These are phyloP conservation scores for Populus pruinosa DNA, from an alignment of 345 rosid genomes.

Conservation along the genomic window DNA sequence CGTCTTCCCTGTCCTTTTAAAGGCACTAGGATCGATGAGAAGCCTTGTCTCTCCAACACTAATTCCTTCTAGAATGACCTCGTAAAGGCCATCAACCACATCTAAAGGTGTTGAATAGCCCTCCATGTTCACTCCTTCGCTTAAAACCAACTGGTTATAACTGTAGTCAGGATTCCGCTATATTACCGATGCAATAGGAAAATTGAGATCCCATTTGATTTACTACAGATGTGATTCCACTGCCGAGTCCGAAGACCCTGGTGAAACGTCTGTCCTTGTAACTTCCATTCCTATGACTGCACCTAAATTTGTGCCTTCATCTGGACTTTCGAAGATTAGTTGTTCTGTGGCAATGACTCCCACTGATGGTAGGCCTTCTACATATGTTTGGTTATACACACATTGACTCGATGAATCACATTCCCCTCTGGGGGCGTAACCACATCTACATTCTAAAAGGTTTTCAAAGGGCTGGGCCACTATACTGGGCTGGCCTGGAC, in stretches of 20 bases:
- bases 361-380: conserved; percentile 26
- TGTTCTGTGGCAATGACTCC: conserved; percentile 51
- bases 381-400: conserved; percentile 30
- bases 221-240: conserved; percentile 31
- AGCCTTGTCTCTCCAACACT: conserved; percentile 44
- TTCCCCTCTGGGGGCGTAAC: conserved; percentile 10
- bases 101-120: conserved; percentile 51
- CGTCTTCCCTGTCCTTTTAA: conserved; percentile 14
- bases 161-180: conserved; percentile 38
- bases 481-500: too few relatives aligned
- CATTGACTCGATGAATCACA: conserved; percentile 35
- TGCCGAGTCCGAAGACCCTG: conserved; percentile 52
- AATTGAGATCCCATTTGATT: conserved; percentile 47
- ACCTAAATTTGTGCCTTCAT: conserved; percentile 44
- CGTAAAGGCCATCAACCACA: conserved; percentile 30
- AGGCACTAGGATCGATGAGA: conserved; percentile 29
- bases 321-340: conserved; percentile 35
- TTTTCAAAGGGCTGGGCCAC: too few relatives aligned
- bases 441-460: conserved; percentile 1
- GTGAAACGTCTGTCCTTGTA: conserved; percentile 27
- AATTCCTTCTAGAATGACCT: conserved; percentile 45
- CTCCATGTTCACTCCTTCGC: conserved; percentile 37
- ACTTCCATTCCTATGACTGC: conserved; percentile 43
- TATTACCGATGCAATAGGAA: conserved; percentile 53
- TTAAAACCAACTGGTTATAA: conserved; percentile 43